Base-by-base conservation (phyloP, 495 filamentous ascomycete species). In the Aspergillus baeticus region DNA sequence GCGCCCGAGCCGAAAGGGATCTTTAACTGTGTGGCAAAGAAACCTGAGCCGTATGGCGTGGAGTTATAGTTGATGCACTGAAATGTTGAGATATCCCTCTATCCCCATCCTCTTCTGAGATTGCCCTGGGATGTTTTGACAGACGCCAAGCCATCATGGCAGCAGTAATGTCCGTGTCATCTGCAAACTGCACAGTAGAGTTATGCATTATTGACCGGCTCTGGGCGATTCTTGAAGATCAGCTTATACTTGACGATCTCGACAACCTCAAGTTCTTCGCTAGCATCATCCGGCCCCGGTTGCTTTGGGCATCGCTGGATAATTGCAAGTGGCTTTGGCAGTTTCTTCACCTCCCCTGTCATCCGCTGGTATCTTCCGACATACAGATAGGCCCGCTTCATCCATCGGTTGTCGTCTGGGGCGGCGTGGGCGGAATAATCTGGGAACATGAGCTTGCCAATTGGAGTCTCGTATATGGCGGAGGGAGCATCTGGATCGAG, bases 201-300 rank as follows among this genome's bases (percentile, higher is more conserved):
- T 71, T 63, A 77, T 39, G 56, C 48, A 58, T 73, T 62, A 49
- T 67, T 77, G 34, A 97, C 95, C 53, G 94, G 94, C 72, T 98
- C 94, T 33, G 94, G 94, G 47, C 94, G 78, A 63, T 75, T 78
- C 55, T 87, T 87, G 74, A 98, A 98, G 14, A 97, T 70, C 51
- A 98, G 69, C 76, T 97, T 98, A 63, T 84, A 93, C 69, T 84
- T 87, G 44, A 98, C 81, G 58, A 98, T 83, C 69, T 98, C 92
- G 55, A 90, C 83, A 60, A 98, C 83, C 66, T 87, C 84, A 57
- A 87, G 52, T 55, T 87, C 81, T 38, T 84, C 78, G 5, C 22
- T 43, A 14, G 46, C 66, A 14, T 44, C 60, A 1, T 59, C 39
- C 35, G 54, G 37, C 6, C 43, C 45, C 22, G 53, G 55, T 34